Conservation (phyloP, 2,329 filamentous ascomycete species). For the Lachnellula subtilissima region DNA sequence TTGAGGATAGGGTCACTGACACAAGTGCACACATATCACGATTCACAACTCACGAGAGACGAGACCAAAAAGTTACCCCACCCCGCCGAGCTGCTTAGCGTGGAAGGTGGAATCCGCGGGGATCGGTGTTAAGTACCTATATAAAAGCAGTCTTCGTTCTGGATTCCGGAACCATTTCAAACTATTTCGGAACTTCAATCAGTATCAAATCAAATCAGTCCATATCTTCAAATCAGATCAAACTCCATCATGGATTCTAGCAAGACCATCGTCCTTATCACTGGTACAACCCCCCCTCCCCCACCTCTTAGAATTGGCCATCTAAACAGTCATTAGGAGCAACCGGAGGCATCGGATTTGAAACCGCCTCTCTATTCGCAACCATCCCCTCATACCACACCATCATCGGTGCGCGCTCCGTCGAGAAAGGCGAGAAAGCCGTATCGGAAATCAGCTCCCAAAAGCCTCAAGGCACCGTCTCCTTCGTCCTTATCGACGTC, state of each 20-base stretch:
- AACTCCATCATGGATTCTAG: neutral
- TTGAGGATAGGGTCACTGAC: neutral
- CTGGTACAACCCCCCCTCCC: slow-evolving; percentile 3
- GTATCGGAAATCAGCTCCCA: slow-evolving; percentile 11
- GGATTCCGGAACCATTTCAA: no score
- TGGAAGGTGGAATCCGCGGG: neutral
- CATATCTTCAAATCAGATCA: no score
- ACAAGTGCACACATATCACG: neutral
- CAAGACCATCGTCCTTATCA: slow-evolving; percentile 13
- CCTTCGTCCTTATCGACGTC: slow-evolving; percentile 18
- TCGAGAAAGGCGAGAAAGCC: slow-evolving; percentile 18
- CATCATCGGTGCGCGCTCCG: slow-evolving; percentile 22
- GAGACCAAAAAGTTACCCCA: no score
- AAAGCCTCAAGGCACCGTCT: slow-evolving; percentile 14
- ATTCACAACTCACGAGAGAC: neutral
- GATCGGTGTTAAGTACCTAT: neutral
- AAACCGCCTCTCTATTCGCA: slow-evolving; percentile 26
- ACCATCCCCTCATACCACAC: slow-evolving; percentile 18
- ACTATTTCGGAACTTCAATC: no score
- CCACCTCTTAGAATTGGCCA: neutral
- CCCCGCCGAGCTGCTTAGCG: neutral
- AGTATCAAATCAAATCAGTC: no score
- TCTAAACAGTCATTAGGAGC: slow-evolving; percentile 35
- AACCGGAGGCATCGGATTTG: slow-evolving; percentile 38
- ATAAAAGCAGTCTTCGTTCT: no score